A percentile compares a stretch with the other conserved stretches of the same genome.
These are phyloP conservation scores for Leucocoprinus sp. DNA, from an alignment of 768 basidiomycete genomes.

Conservation along the genomic window DNA sequence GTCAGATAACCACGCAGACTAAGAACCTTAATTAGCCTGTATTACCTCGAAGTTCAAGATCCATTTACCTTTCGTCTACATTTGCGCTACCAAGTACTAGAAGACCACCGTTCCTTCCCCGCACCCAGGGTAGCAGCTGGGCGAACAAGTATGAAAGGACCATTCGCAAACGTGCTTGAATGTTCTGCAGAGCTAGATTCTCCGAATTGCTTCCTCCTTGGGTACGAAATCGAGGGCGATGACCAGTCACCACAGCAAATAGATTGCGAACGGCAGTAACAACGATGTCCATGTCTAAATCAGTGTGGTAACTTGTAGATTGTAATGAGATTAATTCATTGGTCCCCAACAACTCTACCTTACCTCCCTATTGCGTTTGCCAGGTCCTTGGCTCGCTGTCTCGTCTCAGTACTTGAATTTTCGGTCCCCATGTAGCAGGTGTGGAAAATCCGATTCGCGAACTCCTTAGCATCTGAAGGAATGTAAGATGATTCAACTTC, in stretches of 20 bases:
- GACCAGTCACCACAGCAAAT: conserved; percentile 73
- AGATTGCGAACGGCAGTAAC: conserved; percentile 79
- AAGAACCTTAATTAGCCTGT: background rate
- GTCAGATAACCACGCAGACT: conserved; percentile 95
- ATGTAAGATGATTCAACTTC: conserved; percentile 73
- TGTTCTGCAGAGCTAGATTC: conserved; percentile 96
- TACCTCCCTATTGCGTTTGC: conserved; percentile 87
- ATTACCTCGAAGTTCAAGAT: background rate
- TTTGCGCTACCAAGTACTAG: conserved; percentile 97
- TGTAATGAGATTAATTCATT: background rate
- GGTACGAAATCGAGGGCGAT: conserved; percentile 58
- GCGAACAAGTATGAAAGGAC: conserved; percentile 92
- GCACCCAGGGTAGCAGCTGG: conserved; percentile 86
- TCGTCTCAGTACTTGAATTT: conserved; percentile 85
- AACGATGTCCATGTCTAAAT: conserved; percentile 92
- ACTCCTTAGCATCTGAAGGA: conserved; percentile 83
- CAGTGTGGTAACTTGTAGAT: conserved; percentile 67
- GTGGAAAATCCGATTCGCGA: conserved; percentile 83
- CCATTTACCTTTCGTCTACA: conserved; percentile 84
- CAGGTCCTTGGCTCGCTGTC: conserved; percentile 78
- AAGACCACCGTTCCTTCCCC: conserved; percentile 76
- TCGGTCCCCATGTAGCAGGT: conserved; percentile 99
- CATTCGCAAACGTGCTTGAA: conserved; percentile 95
- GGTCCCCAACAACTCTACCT: conserved; percentile 10
- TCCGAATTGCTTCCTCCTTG: conserved; percentile 85